A percentile compares a stretch with the other conserved stretches of the same genome.
Conservation (phyloP, 2,329 filamentous ascomycete species). For the Parafenestella ontariensis region DNA sequence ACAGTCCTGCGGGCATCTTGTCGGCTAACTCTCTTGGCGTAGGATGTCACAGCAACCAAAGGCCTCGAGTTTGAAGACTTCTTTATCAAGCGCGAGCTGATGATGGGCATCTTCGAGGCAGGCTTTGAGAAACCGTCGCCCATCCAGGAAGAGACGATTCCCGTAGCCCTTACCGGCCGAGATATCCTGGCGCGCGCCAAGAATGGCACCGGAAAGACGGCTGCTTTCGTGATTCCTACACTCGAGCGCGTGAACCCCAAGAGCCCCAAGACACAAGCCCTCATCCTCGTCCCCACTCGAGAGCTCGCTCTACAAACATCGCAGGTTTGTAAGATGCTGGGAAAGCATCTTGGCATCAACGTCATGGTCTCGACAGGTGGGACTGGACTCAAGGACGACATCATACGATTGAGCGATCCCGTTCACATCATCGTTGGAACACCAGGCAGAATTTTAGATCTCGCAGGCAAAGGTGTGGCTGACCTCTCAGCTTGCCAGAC, state of each 20-base stretch:
- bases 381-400: conserved; percentile 93
- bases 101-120: conserved; percentile 99
- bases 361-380: conserved; percentile 99
- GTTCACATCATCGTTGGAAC: conserved; percentile 99
- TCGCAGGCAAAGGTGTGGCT: conserved; percentile 94
- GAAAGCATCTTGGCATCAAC: conserved; percentile 95
- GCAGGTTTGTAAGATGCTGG: conserved; percentile 97
- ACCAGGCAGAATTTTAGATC: conserved; percentile 91
- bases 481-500: conserved; percentile 96
- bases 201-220: conserved; percentile 98
- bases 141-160: conserved; percentile 99
- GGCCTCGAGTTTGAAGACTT: conserved; percentile 98
- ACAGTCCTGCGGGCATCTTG: neutral
- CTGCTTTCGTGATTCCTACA: conserved; percentile 94
- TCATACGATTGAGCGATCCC: conserved; percentile 89
- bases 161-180: conserved; percentile 91
- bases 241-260: conserved; percentile 97
- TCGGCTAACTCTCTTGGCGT: conserved; percentile 21
- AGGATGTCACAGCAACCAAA: conserved; percentile 99
- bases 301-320: conserved; percentile 98
- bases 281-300: conserved; percentile 95
- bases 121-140: conserved; percentile 98
- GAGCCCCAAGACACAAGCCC: conserved; percentile 91
- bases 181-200: conserved; percentile 97
- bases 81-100: conserved; percentile 87